Conservation (phyloP, 2,329 filamentous ascomycete species). For the Epichloe aotearoae region DNA sequence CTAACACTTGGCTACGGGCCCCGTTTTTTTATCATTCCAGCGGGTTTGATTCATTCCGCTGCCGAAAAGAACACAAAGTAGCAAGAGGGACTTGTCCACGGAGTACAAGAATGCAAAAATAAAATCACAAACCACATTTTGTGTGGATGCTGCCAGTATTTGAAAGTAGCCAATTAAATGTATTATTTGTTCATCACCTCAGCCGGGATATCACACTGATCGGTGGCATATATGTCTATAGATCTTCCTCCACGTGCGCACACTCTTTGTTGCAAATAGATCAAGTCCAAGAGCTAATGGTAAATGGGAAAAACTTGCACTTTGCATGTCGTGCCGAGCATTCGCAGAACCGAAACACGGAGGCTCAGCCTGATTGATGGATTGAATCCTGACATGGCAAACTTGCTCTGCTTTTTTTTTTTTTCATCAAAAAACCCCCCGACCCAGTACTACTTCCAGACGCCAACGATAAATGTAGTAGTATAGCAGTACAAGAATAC, state of each 20-base stretch:
- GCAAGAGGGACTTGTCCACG: no score
- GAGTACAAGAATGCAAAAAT: no score
- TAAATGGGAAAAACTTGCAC: background rate
- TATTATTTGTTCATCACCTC: constrained; percentile 3
- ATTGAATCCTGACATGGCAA: background rate
- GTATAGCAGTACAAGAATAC: constrained; percentile 7
- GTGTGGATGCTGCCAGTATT: background rate
- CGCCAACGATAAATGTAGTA: background rate
- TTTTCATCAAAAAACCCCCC: background rate
- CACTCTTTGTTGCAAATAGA: background rate
- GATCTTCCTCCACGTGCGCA: background rate
- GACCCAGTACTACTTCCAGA: background rate
- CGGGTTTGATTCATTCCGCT: no score
- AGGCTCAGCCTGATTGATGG: constrained; percentile 1
- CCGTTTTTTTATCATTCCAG: no score
- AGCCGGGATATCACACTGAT: background rate
- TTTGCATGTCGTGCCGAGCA: background rate
- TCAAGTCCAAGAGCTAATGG: background rate
- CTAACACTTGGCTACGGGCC: no score
- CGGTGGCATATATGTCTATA: background rate
- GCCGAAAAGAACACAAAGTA: no score
- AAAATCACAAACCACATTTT: no score
- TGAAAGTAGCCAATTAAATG: constrained; percentile 2
- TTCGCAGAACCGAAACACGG: background rate
- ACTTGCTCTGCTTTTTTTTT: background rate